Base-by-base conservation (phyloP, 2,329 filamentous ascomycete species). In the Trichoderma guizhouense region DNA sequence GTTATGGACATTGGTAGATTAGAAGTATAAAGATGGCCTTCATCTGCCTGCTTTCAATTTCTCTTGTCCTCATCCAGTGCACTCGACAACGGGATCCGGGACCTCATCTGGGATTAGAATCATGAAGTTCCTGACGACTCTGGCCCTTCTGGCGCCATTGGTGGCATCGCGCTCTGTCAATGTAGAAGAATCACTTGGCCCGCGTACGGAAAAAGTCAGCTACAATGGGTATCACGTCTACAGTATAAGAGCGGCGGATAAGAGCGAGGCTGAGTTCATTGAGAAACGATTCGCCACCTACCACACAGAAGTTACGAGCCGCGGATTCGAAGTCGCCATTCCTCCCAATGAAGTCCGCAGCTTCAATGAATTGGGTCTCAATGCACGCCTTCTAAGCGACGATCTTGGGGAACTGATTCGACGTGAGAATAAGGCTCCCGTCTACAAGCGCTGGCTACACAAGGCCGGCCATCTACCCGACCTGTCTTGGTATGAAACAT, bases 401-500 rank as follows among this genome's bases (percentile, higher is more conserved):
- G 65, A 68, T 30, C 36, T 68, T 34, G 65, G 65, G 15, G n/a
- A 39, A 8, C 53, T 34, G 14, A 68, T 68, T 60, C 65, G 53
- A 30, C 34, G 36, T 14, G 65, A 68, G n/a, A 11, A 14, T 26
- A 68, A 68, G 36, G 26, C 53, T 7, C 53, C 65, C 7, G 21
- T 32, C 8, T 68, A 68, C 53, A 60, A 68, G 36, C 65, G 34
- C 12, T 26, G n/a, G 14, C 26, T 60, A 11, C 65, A 68, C 53
- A 68, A 47, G 28, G 15, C n/a, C 28, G 65, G 65, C 18, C 24
- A 68, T 6, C 53, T 68, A 15, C 65, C 65, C 5, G 68, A 70
- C 69, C 64, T 77, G 30, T 78, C 82, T 7, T 89, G 85, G 83
- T 89, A 88, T 79, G 81, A 86, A 65, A 81, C 81, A 1, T 89